phyloP scores from a whole-genome alignment of 306 rosid species.

The Luffa acutangula region DNA sequence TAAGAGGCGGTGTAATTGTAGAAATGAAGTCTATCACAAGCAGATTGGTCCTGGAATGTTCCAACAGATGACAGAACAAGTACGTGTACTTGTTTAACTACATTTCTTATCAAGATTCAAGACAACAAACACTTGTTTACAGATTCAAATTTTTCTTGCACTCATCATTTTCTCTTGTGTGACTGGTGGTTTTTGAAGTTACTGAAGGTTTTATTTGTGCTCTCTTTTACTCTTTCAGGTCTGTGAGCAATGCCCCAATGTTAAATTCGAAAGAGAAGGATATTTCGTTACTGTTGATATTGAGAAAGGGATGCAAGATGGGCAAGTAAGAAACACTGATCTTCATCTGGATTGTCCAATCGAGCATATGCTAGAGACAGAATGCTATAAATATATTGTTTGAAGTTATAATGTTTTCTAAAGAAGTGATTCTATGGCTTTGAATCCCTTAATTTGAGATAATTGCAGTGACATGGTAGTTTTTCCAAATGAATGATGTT shows the following conservation, averaged over 20 bases:
- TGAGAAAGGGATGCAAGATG: conserved; percentile 99
- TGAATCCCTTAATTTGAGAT: not conserved
- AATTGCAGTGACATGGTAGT: not conserved
- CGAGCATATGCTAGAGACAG: not conserved
- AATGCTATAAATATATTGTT: not conserved
- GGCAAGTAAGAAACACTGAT: conserved; percentile 56
- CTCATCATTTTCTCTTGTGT: not conserved
- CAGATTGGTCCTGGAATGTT: conserved; percentile 99
- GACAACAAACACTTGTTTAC: not conserved
- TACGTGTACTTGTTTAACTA: conserved; percentile 14
- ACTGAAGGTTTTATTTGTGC: not conserved
- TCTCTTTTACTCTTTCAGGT: conserved; percentile 44
- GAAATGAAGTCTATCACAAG: conserved; percentile 92
- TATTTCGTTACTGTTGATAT: conserved; percentile 84
- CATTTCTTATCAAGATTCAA: conserved; percentile 8
- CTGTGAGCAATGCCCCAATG: conserved; percentile 91
- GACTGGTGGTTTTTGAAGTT: conserved; percentile 1
- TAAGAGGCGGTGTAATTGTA: conserved; percentile 90
- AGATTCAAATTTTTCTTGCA: not conserved
- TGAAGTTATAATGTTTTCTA: not conserved
- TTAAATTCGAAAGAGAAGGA: conserved; percentile 88
- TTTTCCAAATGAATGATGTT: not conserved
- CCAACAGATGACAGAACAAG: conserved; percentile 99
- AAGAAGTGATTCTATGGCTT: not conserved
- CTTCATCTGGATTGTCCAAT: not conserved